These are phyloP conservation scores for Solanum virginianum DNA, from an alignment of 257 asterid species.

Conservation along the genomic window DNA sequence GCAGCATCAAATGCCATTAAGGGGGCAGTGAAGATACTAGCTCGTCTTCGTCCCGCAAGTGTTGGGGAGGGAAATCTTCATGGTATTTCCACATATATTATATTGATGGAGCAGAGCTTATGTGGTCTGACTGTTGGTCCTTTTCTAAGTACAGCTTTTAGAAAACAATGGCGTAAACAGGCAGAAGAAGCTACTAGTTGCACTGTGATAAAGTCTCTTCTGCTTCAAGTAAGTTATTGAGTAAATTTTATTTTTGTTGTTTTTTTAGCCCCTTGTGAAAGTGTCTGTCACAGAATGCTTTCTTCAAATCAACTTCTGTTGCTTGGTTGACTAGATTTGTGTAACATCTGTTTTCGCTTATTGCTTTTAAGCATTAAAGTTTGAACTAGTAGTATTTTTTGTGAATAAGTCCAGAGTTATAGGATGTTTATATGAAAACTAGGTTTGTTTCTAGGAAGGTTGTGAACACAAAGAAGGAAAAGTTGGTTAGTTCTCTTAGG, in stretches of 20 bases:
- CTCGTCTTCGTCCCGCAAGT: constrained; percentile 42
- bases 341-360: background rate
- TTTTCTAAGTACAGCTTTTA: constrained; percentile 39
- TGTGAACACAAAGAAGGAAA: background rate
- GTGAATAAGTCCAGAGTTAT: background rate
- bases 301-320: background rate
- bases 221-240: constrained; percentile 54
- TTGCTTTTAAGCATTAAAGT: background rate
- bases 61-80: constrained; percentile 48
- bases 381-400: background rate
- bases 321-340: background rate
- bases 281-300: background rate
- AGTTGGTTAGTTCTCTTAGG: background rate
- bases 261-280: background rate
- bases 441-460: background rate
- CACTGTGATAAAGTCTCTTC: constrained; percentile 36
- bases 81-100: constrained; percentile 47
- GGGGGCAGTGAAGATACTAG: constrained; percentile 41
- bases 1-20: constrained; percentile 68
- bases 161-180: constrained; percentile 62
- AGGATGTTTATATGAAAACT: background rate
- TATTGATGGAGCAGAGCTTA: constrained; percentile 74
- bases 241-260: background rate
- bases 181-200: constrained; percentile 48
- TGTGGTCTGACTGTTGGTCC: constrained; percentile 66